These are phyloP conservation scores for Amanita polypyramis DNA, from an alignment of 768 basidiomycete genomes.

Conservation along the genomic window DNA sequence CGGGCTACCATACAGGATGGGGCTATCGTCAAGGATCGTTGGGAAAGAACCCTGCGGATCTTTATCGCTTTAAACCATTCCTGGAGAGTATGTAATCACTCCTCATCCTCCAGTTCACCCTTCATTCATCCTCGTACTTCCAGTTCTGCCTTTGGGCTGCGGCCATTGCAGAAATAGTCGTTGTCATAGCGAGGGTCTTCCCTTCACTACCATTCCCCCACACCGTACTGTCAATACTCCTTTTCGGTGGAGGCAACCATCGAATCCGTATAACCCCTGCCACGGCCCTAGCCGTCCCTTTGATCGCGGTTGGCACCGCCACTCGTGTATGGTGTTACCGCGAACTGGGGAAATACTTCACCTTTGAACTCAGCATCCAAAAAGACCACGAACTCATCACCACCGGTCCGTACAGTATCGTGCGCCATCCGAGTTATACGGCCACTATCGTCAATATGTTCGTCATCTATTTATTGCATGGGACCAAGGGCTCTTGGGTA, in stretches of 20 bases:
- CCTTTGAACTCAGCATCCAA: constrained; percentile 24
- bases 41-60: not conserved
- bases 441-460: constrained; percentile 21
- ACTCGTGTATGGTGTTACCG: constrained; percentile 9
- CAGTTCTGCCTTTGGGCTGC: constrained; percentile 14
- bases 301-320: constrained; percentile 2
- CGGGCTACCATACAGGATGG: not conserved
- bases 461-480: constrained; percentile 17
- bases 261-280: constrained; percentile 2
- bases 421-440: constrained; percentile 21
- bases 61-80: not conserved
- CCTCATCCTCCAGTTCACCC: not conserved
- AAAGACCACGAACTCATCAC: constrained; percentile 19
- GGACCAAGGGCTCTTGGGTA: constrained; percentile 21
- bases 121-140: not conserved
- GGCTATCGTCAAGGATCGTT: not conserved
- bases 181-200: constrained; percentile 11
- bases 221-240: constrained; percentile 2
- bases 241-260: not conserved
- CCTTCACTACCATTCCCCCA: constrained; percentile 7
- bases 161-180: constrained; percentile 13
- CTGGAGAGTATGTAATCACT: not conserved
- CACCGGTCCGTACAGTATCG: constrained; percentile 16
- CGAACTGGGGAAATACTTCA: constrained; percentile 9
- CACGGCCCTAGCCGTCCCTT: constrained; percentile 9